phyloP scores from a whole-genome alignment of 352 stramenopile species.

The Phytophthora aleatoria region DNA sequence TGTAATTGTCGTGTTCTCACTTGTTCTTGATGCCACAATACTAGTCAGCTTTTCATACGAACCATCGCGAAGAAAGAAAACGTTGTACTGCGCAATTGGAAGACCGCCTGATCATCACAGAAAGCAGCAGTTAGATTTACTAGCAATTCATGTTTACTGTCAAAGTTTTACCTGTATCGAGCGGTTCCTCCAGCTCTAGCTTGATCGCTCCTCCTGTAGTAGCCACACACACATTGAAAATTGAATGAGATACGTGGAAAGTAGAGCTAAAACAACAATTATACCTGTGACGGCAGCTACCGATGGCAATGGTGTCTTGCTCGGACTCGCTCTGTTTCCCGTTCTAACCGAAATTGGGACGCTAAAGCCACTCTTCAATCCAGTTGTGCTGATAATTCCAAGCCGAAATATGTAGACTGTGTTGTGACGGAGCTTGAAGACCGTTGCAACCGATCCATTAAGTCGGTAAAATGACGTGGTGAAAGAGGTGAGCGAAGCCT shows the following conservation, averaged over 20 bases:
- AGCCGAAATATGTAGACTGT: conserved; percentile 56
- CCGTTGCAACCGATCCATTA: conserved; percentile 20
- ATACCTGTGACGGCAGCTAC: conserved; percentile 50
- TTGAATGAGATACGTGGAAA: neutral
- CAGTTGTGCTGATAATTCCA: conserved; percentile 23
- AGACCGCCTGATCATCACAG: conserved; percentile 26
- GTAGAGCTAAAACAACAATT: neutral
- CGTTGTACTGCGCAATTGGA: conserved; percentile 35
- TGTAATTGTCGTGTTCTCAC: conserved; percentile 12
- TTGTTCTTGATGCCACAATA: conserved; percentile 21
- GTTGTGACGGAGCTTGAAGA: conserved; percentile 57
- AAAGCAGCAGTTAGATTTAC: conserved; percentile 2
- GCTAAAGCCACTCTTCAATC: conserved; percentile 33
- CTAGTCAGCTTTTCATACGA: conserved; percentile 36
- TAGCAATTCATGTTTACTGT: neutral
- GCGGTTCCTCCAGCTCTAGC: conserved; percentile 34
- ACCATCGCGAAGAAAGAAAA: conserved; percentile 28
- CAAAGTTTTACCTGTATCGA: conserved; percentile 44
- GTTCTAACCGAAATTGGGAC: conserved; percentile 38
- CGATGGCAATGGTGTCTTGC: conserved; percentile 44
- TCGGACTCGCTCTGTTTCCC: conserved; percentile 20
- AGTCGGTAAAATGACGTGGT: conserved; percentile 16
- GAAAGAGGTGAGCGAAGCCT: conserved; percentile 26
- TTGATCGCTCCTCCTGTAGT: conserved; percentile 39
- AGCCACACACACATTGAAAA: neutral